Percentiles rank a stretch among this genome's conserved stretches.
phyloP scores from a whole-genome alignment of 1,139 yeast species.

The Candida tetrigidarum region DNA sequence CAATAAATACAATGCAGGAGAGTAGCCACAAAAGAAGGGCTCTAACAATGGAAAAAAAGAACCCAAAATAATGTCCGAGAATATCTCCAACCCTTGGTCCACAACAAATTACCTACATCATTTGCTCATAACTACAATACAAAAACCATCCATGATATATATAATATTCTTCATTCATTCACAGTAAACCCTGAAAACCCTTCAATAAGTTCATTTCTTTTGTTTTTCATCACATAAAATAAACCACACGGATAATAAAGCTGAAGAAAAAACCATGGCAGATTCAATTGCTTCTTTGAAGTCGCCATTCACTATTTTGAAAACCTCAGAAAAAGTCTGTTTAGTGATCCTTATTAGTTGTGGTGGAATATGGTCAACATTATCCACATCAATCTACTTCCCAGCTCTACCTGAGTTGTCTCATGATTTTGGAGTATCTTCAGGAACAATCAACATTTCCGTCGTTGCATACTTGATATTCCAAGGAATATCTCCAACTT shows the following conservation, averaged over 20 bases:
- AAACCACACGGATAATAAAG: too few relatives aligned
- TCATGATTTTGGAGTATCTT: conserved; percentile 52
- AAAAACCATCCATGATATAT: not conserved
- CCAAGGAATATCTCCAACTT: conserved; percentile 72
- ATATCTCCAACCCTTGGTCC: too few relatives aligned
- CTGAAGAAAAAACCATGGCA: not conserved
- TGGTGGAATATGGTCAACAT: conserved; percentile 59
- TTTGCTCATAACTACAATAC: not conserved
- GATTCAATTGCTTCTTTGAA: not conserved
- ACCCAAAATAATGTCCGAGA: not conserved
- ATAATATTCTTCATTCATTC: not conserved
- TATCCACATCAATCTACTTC: conserved; percentile 73
- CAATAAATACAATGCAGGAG: not conserved
- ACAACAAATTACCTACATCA: too few relatives aligned
- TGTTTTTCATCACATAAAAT: too few relatives aligned
- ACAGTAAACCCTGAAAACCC: not conserved
- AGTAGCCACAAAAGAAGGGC: not conserved
- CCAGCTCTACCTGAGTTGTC: conserved; percentile 68
- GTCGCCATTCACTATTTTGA: conserved; percentile 15
- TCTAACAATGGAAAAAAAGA: not conserved
- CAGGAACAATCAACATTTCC: conserved; percentile 62
- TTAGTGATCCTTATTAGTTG: conserved; percentile 26
- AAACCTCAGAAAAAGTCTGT: conserved; percentile 22
- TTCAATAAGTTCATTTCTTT: too few relatives aligned
- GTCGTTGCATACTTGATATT: conserved; percentile 72